phyloP scores from a whole-genome alignment of 768 basidiomycete species.

The Phanerochaete carnosa region DNA sequence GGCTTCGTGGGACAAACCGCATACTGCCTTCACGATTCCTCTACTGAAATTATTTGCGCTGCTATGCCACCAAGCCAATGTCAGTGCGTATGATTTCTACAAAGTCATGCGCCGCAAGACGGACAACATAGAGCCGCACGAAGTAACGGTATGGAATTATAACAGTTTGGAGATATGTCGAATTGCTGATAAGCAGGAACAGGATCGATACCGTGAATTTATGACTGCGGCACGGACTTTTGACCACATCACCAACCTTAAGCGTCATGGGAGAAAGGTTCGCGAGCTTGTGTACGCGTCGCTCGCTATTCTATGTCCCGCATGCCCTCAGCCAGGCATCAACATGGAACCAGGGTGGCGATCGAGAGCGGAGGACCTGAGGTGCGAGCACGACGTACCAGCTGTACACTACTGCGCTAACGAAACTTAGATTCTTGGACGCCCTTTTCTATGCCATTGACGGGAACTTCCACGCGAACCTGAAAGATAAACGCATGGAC shows the following conservation, averaged over 20 bases:
- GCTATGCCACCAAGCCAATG: constrained; percentile 1
- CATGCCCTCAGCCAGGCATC: constrained; percentile 16
- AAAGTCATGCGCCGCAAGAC: not conserved
- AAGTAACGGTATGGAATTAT: too few species aligned
- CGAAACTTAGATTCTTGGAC: constrained; percentile 9
- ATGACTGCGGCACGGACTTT: not conserved
- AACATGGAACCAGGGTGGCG: constrained; percentile 17
- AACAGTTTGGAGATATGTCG: too few species aligned
- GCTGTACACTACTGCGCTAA: too few species aligned
- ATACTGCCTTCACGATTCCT: constrained; percentile 9
- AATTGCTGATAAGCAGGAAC: too few species aligned
- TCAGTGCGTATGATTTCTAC: constrained; percentile 8
- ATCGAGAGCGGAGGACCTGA: not conserved
- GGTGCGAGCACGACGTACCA: not conserved
- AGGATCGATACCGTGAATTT: constrained; percentile 17
- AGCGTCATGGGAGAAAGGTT: not conserved
- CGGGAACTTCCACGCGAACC: constrained; percentile 15
- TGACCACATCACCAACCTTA: not conserved
- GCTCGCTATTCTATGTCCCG: constrained; percentile 11
- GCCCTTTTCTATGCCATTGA: constrained; percentile 9
- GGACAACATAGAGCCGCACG: not conserved
- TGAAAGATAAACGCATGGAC: constrained; percentile 11
- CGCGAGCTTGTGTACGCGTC: not conserved
- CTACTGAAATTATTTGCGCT: not conserved
- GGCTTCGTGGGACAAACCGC: constrained; percentile 4